Percentiles rank a stretch among this genome's conserved stretches.
These are phyloP conservation scores for Penicillium riverlandense DNA, from an alignment of 495 filamentous ascomycete genomes.

Conservation along the genomic window DNA sequence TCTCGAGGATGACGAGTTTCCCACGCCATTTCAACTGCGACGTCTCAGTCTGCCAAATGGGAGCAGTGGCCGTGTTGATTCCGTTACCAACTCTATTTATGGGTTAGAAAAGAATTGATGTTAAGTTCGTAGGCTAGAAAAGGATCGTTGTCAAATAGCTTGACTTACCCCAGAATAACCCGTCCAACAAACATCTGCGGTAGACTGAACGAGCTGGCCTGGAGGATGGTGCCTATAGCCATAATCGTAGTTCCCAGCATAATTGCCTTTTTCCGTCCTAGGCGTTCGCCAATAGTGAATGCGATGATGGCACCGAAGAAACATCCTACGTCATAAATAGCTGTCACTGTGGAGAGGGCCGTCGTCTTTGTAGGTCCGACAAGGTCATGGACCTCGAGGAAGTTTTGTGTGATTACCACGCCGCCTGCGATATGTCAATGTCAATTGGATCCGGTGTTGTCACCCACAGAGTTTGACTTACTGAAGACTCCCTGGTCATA, in stretches of 20 bases:
- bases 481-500: conserved; percentile 55
- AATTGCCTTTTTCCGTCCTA: conserved; percentile 53
- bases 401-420: conserved; percentile 49
- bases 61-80: conserved; percentile 56
- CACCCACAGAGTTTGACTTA: conserved; percentile 3
- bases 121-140: too few species aligned
- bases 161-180: conserved; percentile 35
- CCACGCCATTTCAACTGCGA: conserved; percentile 49
- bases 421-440: conserved; percentile 28
- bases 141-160: too few species aligned
- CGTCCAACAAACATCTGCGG: conserved; percentile 59
- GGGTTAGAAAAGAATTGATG: too few species aligned
- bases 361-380: conserved; percentile 41
- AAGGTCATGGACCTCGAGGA: conserved; percentile 45
- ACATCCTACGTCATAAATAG: conserved; percentile 56
- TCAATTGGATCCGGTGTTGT: not conserved
- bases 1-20: conserved; percentile 47
- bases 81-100: conserved; percentile 52
- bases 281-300: conserved; percentile 46
- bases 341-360: conserved; percentile 50
- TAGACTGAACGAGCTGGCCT: conserved; percentile 47
- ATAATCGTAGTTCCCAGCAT: conserved; percentile 50
- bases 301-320: conserved; percentile 48
- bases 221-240: conserved; percentile 52
- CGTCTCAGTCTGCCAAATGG: conserved; percentile 43